Base-by-base conservation (phyloP, 2,329 filamentous ascomycete species). In the Cladobotryum protrusum region DNA sequence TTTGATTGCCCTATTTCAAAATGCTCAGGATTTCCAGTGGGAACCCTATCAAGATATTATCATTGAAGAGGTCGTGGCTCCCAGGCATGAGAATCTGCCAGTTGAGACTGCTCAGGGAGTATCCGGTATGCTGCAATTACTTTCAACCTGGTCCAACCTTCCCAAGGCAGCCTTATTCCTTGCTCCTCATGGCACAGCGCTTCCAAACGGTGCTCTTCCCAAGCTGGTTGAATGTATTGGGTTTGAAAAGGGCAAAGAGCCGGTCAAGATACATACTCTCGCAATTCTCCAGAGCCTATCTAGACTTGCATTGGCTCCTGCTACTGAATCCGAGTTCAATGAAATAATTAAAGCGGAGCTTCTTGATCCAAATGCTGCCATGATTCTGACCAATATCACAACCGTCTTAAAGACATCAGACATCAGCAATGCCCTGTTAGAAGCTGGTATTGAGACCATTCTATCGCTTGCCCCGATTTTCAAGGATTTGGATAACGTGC, bases 51-150 rank as follows among this genome's bases (percentile, higher is more conserved):
- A 87, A 35, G 75, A 79, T 8, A 67, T 79, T 1, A 84, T 97
- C 46, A 81, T 93, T 47, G 72, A 79, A 24, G 85, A 96, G 61
- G 72, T 95, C 20, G 76, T 99, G 42, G 82, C 81, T 46, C 89
- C 89, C 15, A 80, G 89, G 56, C 73, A 97, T 15, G 79, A 85
- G 2, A 88, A 87, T 50, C 80, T 99, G 48, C 82, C 90, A 0
- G 75, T 80, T 5, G 93, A 99, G 70, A 96, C 89, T 40, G 87
- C 89, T 0, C 91, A 99, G 63, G 89, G 89, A 13, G 76, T 96
- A 7, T 97, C 93, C 3, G 87, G 85, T 14, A 79, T 90, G 37
- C 77, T 96, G 54, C 84, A 85, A 54, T 74, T 99, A 5, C 82
- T 99, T 55, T 83, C 82, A 3, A 87, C 86, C 1, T 96, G 92